A percentile compares a stretch with the other conserved stretches of the same genome.
Conservation (phyloP, 768 basidiomycete species). For the Trametes cingulata region DNA sequence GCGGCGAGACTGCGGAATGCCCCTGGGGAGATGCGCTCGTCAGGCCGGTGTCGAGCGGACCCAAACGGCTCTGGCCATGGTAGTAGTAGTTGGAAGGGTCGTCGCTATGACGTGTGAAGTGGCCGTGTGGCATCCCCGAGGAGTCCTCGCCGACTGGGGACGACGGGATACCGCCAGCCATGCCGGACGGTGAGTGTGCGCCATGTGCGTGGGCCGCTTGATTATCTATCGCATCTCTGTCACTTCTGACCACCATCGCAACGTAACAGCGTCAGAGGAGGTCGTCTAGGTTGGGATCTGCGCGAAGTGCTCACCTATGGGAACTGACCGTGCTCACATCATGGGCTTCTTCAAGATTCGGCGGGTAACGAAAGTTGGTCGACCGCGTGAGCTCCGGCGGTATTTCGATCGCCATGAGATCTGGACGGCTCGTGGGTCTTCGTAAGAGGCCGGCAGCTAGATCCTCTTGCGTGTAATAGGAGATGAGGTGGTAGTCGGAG, state of each 20-base stretch:
- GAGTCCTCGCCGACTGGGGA: conserved; percentile 24
- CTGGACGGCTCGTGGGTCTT: conserved; percentile 66
- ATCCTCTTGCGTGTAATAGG: conserved; percentile 83
- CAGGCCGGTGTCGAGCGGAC: conserved; percentile 11
- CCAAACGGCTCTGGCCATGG: conserved; percentile 12
- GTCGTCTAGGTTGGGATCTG: conserved; percentile 10
- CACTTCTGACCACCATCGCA: conserved; percentile 20
- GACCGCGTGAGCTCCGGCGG: conserved; percentile 76
- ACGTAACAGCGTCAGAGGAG: conserved; percentile 15
- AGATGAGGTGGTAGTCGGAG: conserved; percentile 79
- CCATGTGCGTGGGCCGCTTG: conserved; percentile 11
- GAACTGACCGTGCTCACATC: conserved; percentile 56
- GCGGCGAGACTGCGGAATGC: conserved; percentile 8
- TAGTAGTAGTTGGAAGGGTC: conserved; percentile 17
- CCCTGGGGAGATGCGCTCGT: conserved; percentile 2
- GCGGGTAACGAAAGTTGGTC: conserved; percentile 83
- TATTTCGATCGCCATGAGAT: conserved; percentile 74
- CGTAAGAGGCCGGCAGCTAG: conserved; percentile 67
- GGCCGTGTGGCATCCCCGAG: conserved; percentile 24
- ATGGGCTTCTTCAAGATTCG: conserved; percentile 64
- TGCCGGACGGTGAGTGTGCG: conserved; percentile 8
- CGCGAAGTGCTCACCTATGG: conserved; percentile 53
- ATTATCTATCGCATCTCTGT: conserved; percentile 29
- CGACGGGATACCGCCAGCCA: conserved; percentile 7
- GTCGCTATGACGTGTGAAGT: conserved; percentile 19